Evolutionary conservation across 441 rosid species (phyloP), one percentile per base, ranked within the genome.

Genomic region (Populus hybrid): DNA sequence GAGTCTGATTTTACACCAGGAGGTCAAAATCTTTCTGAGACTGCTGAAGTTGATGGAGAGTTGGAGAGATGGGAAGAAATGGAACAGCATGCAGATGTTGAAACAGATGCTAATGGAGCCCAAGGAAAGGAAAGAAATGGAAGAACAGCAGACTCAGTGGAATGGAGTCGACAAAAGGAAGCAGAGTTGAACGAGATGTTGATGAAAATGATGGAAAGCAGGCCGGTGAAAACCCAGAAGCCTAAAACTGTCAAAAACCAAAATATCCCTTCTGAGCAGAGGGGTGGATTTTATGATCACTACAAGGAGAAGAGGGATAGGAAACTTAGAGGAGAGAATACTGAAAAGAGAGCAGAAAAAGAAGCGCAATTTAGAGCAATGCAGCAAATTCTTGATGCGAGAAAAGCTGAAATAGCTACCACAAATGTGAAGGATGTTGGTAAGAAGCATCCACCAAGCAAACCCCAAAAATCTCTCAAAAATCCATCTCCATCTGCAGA

Each of bases 301-400:
- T 86, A 88, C 87, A 88, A 82, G 83, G 89, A 86, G 83, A 89
- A 83, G 86, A 84, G 93, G 78, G 88, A 89, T 79, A 85, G 84
- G 78, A 91, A 89, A 68, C 84, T 88, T 75, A 78, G 84, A 85
- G 90, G 86, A 76, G 88, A 87, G 82, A 83, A 85, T 82, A 82
- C 87, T 59, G 82, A 87, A 56, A 85, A 83, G 79, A 80, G 83
- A 76, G 89, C 89, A 21, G 90, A 87, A 78, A 89, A 88, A 80
- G 87, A 87, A 71, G 88, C 89, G 50, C 86, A 81, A 40, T 82
- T 89, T 80, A 87, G 68, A 82, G 90, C 90, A 76, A 83, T 85
- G 88, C 87, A 86, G 79, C 82, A 88, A 68, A 81, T 76, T 81
- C 89, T 89, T 36, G 85, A 84, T 75, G 82, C 79, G 77, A 84